phyloP scores from a whole-genome alignment of 306 rosid species.

The Quercus parvula region DNA sequence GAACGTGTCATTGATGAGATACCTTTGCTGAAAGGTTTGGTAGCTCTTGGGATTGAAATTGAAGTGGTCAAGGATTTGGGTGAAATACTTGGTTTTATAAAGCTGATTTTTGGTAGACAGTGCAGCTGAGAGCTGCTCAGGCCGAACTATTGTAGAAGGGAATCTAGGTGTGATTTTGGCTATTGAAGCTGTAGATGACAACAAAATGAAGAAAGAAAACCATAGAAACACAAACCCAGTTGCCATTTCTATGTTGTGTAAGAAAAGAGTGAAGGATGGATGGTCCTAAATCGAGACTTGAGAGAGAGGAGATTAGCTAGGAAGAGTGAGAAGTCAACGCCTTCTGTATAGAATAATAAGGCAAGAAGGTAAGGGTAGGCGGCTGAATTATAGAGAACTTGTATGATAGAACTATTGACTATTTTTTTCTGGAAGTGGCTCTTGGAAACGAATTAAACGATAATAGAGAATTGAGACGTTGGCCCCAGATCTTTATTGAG shows the following conservation, averaged over 20 bases:
- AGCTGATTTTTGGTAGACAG: conserved; percentile 21
- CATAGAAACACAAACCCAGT: not conserved
- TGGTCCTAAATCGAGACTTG: no score
- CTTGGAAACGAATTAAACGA: no score
- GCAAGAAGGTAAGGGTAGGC: no score
- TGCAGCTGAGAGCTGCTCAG: conserved; percentile 20
- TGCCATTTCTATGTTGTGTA: not conserved
- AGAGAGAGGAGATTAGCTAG: no score
- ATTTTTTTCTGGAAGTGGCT: no score
- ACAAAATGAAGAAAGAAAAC: conserved; percentile 16
- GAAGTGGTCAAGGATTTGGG: conserved; percentile 92
- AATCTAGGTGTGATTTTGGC: conserved; percentile 35
- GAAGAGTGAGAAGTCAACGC: no score
- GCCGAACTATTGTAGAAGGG: conserved; percentile 38
- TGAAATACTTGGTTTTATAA: conserved; percentile 57
- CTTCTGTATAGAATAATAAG: no score
- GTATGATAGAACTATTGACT: no score
- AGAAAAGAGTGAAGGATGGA: not conserved
- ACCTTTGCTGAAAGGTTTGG: conserved; percentile 69
- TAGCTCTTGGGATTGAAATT: conserved; percentile 66
- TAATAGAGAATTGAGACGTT: no score
- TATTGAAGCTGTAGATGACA: conserved; percentile 12
- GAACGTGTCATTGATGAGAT: conserved; percentile 59
- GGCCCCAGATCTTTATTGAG: no score
- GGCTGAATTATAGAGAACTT: no score